These are phyloP conservation scores for Ensete glaucum DNA, from an alignment of 176 grass and related monocot genomes.

Conservation along the genomic window DNA sequence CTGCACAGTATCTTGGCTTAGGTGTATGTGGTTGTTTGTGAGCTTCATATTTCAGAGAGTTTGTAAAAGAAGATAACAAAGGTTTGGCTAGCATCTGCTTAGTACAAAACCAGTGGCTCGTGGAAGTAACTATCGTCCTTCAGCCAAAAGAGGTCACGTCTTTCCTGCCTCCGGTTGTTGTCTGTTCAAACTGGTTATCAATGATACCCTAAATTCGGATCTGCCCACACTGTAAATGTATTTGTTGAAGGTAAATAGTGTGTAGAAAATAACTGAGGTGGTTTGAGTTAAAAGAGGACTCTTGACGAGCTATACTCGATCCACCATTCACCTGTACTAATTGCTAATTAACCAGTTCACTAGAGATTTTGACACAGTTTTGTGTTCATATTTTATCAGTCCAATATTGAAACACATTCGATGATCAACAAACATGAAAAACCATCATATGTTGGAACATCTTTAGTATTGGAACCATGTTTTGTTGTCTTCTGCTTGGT, in stretches of 20 bases:
- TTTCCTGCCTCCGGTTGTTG: not conserved
- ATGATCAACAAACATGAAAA: too few relatives aligned
- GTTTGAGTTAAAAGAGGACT: not conserved
- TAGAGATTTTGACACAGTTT: not conserved
- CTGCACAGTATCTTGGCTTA: not conserved
- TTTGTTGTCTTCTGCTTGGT: too few relatives aligned
- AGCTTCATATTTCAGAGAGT: not conserved
- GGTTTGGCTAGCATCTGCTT: not conserved
- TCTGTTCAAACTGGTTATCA: not conserved
- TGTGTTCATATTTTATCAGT: not conserved
- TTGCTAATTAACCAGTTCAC: not conserved
- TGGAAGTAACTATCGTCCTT: not conserved
- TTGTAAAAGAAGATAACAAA: not conserved
- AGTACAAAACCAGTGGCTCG: not conserved
- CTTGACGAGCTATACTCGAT: too few relatives aligned
- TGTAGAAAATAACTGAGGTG: not conserved
- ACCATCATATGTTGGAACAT: too few relatives aligned
- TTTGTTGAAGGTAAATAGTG: constrained; percentile 3
- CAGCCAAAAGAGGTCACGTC: not conserved
- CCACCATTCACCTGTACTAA: not conserved
- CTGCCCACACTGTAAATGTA: not conserved
- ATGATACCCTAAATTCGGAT: not conserved
- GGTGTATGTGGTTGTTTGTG: not conserved
- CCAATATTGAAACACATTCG: too few relatives aligned
- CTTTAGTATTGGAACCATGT: too few relatives aligned